Conservation (phyloP, 2,329 filamentous ascomycete genomes). For the Periconia digitata region DNA sequence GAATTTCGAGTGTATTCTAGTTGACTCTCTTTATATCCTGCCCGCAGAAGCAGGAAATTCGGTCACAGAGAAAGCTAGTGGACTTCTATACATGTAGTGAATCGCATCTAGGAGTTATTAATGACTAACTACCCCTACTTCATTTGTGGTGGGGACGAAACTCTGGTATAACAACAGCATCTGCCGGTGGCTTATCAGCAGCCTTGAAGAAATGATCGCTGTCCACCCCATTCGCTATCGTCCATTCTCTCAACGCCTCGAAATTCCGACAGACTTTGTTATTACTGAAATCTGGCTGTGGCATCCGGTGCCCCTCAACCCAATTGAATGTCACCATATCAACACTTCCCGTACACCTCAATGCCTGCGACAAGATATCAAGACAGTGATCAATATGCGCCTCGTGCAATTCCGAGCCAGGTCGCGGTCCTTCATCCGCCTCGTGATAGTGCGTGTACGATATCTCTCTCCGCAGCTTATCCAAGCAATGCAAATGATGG, state of each 20-base stretch:
- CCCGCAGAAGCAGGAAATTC: no score
- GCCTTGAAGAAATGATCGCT: slow-evolving; percentile 3
- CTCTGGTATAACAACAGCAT: slow-evolving; percentile 3
- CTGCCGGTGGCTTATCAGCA: slow-evolving; percentile 1
- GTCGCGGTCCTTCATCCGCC: slow-evolving; percentile 1
- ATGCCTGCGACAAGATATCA: slow-evolving; percentile 6
- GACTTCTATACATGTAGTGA: no score
- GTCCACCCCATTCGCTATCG: slow-evolving; percentile 4
- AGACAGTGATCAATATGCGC: slow-evolving; percentile 10
- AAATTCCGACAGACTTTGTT: slow-evolving; percentile 8
- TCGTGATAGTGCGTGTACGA: slow-evolving; percentile 7
- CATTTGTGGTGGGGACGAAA: background rate
- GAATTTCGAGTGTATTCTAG: no score
- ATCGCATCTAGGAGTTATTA: no score
- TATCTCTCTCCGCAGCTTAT: slow-evolving; percentile 9
- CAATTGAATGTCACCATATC: slow-evolving; percentile 12
- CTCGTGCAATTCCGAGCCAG: slow-evolving; percentile 4
- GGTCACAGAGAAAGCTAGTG: no score
- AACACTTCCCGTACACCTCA: slow-evolving; percentile 7
- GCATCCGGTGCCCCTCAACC: slow-evolving; percentile 10
- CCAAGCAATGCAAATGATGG: slow-evolving; percentile 12
- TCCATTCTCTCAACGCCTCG: slow-evolving; percentile 8
- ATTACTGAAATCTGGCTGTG: slow-evolving; percentile 11
- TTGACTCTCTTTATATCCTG: no score
- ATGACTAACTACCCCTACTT: no score